Conservation (phyloP, 306 rosid species). For the Coriaria nepalensis region DNA sequence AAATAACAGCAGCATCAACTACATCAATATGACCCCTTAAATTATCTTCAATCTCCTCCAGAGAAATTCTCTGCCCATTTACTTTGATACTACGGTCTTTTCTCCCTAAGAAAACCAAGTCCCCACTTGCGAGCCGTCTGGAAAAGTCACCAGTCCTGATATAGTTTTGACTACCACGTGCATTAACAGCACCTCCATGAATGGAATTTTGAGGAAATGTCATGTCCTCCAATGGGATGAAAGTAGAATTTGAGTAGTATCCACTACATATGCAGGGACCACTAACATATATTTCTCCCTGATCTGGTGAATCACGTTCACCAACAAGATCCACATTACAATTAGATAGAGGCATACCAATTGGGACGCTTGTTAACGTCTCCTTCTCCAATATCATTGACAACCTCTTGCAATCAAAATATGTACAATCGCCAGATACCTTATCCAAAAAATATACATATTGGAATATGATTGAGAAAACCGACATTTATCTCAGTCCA, state of each 20-base stretch:
- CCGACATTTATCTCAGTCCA: no score
- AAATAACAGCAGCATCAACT: constrained; percentile 50
- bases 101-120: constrained; percentile 78
- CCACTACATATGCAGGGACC: constrained; percentile 68
- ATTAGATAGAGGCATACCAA: constrained; percentile 66
- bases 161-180: constrained; percentile 22
- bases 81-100: constrained; percentile 65
- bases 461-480: constrained; percentile 18
- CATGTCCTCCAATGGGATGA: constrained; percentile 21
- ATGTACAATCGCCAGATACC: constrained; percentile 94
- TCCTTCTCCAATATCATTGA: constrained; percentile 53
- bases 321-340: constrained; percentile 56
- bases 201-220: constrained; percentile 25
- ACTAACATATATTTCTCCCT: constrained; percentile 69
- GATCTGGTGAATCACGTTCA: constrained; percentile 33
- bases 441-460: constrained; percentile 19
- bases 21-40: constrained; percentile 63
- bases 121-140: constrained; percentile 52
- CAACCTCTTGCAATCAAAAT: constrained; percentile 90
- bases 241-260: constrained; percentile 36
- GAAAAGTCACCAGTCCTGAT: constrained; percentile 70
- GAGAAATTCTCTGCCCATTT: constrained; percentile 66
- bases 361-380: constrained; percentile 53
- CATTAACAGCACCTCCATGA: constrained; percentile 19
- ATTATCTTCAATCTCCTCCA: constrained; percentile 65